Percentiles rank a stretch among this genome's conserved stretches.
Evolutionary conservation across 352 stramenopile genomes (phyloP).

Genomic region (Phytophthora syringae): DNA sequence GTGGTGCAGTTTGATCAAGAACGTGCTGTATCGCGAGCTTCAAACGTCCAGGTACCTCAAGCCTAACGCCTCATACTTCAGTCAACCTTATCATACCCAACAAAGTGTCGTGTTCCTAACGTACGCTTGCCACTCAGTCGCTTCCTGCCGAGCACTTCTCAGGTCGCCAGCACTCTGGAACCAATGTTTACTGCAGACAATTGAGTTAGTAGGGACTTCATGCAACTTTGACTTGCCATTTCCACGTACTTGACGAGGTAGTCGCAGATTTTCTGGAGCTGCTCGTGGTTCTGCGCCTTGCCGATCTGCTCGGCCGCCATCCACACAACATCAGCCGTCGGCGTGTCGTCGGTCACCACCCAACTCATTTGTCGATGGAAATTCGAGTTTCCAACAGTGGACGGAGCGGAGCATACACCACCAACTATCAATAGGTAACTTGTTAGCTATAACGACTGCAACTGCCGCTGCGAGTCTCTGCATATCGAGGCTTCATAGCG

Average conservation of each 20-base stretch:
- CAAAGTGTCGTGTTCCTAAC: conserved; percentile 21
- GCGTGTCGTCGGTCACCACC: conserved; percentile 40
- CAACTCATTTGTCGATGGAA: conserved; percentile 24
- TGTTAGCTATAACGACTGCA: too few relatives aligned
- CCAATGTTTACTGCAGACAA: conserved; percentile 63
- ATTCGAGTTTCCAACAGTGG: conserved; percentile 13
- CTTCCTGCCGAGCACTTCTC: conserved; percentile 44
- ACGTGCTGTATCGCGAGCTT: conserved; percentile 76
- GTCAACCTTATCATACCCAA: neutral
- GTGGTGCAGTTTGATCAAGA: conserved; percentile 41
- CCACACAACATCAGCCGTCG: conserved; percentile 56
- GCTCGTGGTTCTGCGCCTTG: conserved; percentile 49
- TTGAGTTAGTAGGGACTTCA: conserved; percentile 1
- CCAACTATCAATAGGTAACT: conserved; percentile 10
- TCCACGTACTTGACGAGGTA: conserved; percentile 62
- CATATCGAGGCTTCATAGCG: conserved; percentile 3
- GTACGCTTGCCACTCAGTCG: conserved; percentile 63
- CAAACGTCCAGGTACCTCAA: conserved; percentile 59
- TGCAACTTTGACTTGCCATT: neutral
- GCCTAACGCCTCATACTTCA: conserved; percentile 19
- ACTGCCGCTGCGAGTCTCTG: neutral
- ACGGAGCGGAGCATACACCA: neutral
- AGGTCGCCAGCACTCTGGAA: conserved; percentile 70
- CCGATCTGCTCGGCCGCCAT: conserved; percentile 61
- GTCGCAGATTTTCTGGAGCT: conserved; percentile 64